A percentile compares a stretch with the other conserved stretches of the same genome.
phyloP scores from a whole-genome alignment of 495 filamentous ascomycete genomes.

The Aspergillus leporis region DNA sequence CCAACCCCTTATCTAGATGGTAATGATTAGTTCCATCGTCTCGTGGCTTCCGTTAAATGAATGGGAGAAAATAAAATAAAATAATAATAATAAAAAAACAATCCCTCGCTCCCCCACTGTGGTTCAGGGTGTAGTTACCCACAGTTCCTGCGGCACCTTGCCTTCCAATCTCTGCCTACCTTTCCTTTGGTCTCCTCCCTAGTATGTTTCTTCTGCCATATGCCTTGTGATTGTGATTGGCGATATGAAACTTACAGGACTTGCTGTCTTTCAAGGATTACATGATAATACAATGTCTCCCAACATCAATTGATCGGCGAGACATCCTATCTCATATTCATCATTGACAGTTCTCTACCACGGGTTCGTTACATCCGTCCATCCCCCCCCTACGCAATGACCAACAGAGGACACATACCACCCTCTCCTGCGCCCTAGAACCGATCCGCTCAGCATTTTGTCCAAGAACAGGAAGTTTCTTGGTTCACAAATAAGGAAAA shows the following conservation, averaged over 20 bases:
- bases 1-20: not conserved
- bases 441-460: not conserved
- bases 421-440: slow-evolving; percentile 8
- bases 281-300: not conserved
- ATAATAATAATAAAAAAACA: not conserved
- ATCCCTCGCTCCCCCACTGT: not conserved
- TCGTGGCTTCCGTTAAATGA: not conserved
- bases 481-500: not conserved
- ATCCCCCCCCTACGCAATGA: slow-evolving; percentile 21
- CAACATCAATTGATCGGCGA: slow-evolving; percentile 10
- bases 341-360: not conserved
- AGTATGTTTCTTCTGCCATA: not conserved
- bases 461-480: not conserved
- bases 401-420: slow-evolving; percentile 14
- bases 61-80: too few species aligned
- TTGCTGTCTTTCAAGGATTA: not conserved
- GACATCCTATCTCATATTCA: not conserved
- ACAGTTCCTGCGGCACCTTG: slow-evolving; percentile 1
- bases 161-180: slow-evolving; percentile 12
- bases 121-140: not conserved
- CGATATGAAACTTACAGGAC: not conserved
- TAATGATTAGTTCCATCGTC: not conserved
- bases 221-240: not conserved
- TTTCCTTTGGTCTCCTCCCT: slow-evolving; percentile 10
- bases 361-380: not conserved